Conservation (phyloP, 257 asterid species). For the Solanum pimpinellifolium region DNA sequence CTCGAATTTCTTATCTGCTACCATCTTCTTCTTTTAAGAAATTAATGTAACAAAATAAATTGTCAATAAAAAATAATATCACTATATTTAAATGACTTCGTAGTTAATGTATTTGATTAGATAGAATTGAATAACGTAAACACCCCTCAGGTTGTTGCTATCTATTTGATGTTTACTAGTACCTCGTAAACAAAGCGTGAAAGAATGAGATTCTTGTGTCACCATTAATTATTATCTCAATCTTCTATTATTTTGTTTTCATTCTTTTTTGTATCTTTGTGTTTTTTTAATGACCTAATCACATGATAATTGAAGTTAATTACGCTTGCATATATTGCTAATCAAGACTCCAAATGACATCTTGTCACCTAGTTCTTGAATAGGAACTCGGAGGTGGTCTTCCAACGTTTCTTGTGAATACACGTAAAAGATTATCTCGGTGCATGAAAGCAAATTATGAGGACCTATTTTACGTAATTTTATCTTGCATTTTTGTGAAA, state of each 20-base stretch:
- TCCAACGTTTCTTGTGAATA: background rate
- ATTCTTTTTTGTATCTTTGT: background rate
- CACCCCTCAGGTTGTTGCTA: background rate
- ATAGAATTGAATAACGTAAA: background rate
- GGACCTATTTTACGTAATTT: too few species aligned
- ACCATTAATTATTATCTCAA: background rate
- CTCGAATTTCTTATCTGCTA: too few species aligned
- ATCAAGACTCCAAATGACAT: background rate
- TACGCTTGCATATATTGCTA: background rate
- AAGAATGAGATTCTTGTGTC: background rate
- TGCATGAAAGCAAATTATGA: background rate
- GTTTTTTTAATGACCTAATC: background rate
- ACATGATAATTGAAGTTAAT: background rate
- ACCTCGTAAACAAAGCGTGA: background rate
- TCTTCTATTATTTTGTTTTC: background rate
- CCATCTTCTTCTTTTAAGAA: too few species aligned
- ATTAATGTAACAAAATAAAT: too few species aligned
- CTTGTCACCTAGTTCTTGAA: background rate
- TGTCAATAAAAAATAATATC: too few species aligned
- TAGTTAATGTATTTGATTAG: background rate
- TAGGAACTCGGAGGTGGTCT: background rate
- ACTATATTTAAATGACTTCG: background rate
- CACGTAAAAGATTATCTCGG: background rate
- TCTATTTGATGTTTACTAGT: background rate
- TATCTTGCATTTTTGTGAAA: too few species aligned